These are phyloP conservation scores for Apiospora hydei DNA, from an alignment of 2,329 filamentous ascomycete genomes.

Conservation along the genomic window DNA sequence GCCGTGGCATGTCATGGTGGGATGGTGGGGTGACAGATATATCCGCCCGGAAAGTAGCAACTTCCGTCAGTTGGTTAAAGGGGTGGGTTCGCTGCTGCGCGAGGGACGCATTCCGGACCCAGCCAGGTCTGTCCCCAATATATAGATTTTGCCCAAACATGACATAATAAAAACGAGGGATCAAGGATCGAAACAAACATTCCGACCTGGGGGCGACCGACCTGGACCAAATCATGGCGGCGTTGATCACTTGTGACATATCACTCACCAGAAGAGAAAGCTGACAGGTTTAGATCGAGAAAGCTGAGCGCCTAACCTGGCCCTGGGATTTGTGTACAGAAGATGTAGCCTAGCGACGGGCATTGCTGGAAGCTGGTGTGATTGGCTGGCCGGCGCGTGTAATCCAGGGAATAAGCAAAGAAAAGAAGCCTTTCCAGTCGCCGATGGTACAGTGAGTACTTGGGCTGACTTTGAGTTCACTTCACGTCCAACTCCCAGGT, in stretches of 20 bases:
- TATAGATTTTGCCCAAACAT: background rate
- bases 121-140: background rate
- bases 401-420: background rate
- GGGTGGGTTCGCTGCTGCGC: background rate
- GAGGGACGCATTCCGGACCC: too few species aligned
- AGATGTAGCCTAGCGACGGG: background rate
- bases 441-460: background rate
- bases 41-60: background rate
- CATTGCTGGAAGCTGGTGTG: background rate
- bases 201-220: background rate
- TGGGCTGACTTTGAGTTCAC: background rate
- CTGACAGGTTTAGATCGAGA: background rate
- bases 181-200: background rate
- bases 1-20: conserved; percentile 18
- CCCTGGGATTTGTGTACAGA: background rate
- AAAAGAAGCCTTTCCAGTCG: background rate
- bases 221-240: background rate
- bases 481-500: background rate
- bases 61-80: conserved; percentile 13
- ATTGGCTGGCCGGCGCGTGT: background rate
- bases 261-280: background rate
- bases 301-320: background rate
- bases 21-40: conserved; percentile 12
- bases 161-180: conserved; percentile 10
- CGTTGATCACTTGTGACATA: background rate